Percentiles rank a stretch among this genome's conserved stretches.
phyloP scores from a whole-genome alignment of 2,329 filamentous ascomycete genomes.

The Fusarium albidum region DNA sequence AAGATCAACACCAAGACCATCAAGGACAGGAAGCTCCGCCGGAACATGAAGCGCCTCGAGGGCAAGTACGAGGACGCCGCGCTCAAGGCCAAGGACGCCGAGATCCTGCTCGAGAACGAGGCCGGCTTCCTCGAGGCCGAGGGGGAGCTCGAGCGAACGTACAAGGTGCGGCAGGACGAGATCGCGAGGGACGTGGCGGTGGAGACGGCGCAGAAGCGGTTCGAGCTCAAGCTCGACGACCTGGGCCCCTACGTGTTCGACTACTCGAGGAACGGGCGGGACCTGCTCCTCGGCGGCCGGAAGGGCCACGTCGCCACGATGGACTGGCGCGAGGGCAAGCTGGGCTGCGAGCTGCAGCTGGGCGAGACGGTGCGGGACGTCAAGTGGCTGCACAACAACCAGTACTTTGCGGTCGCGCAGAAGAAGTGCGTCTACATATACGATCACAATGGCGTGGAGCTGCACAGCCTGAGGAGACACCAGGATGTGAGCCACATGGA shows the following conservation, averaged over 20 bases:
- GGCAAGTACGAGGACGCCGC: conserved; percentile 82
- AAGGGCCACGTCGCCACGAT: conserved; percentile 97
- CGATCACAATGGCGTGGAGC: conserved; percentile 86
- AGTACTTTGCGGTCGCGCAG: conserved; percentile 93
- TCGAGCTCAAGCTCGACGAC: conserved; percentile 84
- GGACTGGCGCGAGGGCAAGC: conserved; percentile 92
- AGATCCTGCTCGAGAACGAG: conserved; percentile 90
- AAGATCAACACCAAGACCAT: conserved; percentile 76
- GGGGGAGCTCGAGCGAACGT: conserved; percentile 87
- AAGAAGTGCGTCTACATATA: conserved; percentile 99
- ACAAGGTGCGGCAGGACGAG: conserved; percentile 89
- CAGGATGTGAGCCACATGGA: conserved; percentile 93
- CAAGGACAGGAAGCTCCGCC: conserved; percentile 88
- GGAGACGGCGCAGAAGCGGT: conserved; percentile 90
- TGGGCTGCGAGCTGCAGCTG: conserved; percentile 91
- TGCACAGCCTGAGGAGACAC: conserved; percentile 91
- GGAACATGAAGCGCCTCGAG: conserved; percentile 81
- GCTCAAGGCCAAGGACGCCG: conserved; percentile 89
- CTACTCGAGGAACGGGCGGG: conserved; percentile 88
- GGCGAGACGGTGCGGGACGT: conserved; percentile 90
- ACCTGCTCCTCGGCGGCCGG: conserved; percentile 83
- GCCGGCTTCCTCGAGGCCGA: conserved; percentile 89
- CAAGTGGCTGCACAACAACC: conserved; percentile 93
- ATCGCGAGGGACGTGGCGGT: conserved; percentile 78
- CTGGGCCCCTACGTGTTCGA: conserved; percentile 89